Evolutionary conservation across 2,329 filamentous ascomycete genomes (phyloP).

Genomic region (Phialocephala subalpina): DNA sequence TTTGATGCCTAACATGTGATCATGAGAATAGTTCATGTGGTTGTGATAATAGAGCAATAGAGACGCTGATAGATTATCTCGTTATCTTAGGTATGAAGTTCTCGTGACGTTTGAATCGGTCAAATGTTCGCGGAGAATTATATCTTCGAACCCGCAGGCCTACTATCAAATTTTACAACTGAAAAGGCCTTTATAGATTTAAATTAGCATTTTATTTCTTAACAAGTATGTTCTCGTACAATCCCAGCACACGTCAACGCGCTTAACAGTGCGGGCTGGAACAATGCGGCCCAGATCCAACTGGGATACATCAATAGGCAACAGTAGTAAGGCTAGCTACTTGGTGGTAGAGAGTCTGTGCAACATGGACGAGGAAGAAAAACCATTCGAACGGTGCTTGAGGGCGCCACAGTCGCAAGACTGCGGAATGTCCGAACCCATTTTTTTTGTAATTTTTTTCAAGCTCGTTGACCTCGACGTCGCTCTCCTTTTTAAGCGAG

Average conservation of each 20-base stretch:
- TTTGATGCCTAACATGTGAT: too few relatives aligned
- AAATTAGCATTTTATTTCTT: not conserved
- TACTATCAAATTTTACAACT: not conserved
- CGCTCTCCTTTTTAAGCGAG: slow-evolving; percentile 4
- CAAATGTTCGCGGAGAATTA: not conserved
- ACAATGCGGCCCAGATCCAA: slow-evolving; percentile 1
- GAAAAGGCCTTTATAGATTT: not conserved
- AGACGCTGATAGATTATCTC: too few relatives aligned
- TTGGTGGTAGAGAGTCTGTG: not conserved
- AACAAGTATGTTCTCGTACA: not conserved
- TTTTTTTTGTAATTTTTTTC: not conserved
- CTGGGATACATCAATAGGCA: not conserved
- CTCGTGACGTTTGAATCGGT: too few relatives aligned
- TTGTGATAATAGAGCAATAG: too few relatives aligned
- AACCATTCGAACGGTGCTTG: not conserved
- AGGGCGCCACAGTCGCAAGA: not conserved
- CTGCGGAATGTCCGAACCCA: not conserved
- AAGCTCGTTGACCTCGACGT: not conserved
- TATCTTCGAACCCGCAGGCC: not conserved
- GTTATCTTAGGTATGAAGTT: too few relatives aligned
- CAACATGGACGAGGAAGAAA: not conserved
- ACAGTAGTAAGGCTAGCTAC: slow-evolving; percentile 2
- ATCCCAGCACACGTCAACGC: not conserved
- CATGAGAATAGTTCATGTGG: too few relatives aligned
- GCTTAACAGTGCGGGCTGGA: not conserved